Conservation (phyloP, 345 rosid species). For the Gossypium anomalum region DNA sequence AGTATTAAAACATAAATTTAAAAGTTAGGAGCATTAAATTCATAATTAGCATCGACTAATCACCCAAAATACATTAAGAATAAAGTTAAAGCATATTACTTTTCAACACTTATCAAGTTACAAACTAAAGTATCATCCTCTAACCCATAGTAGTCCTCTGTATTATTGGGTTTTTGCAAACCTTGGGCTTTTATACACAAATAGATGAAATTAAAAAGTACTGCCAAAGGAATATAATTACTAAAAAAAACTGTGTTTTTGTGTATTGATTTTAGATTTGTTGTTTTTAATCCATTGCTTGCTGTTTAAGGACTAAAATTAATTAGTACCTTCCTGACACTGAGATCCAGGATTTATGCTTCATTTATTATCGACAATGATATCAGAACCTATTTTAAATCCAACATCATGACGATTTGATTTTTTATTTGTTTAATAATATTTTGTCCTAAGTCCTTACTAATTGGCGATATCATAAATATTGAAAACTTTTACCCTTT, state of each 20-base stretch:
- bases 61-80: no score
- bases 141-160: neutral
- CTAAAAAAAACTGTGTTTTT: neutral
- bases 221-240: neutral
- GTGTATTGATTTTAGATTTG: neutral
- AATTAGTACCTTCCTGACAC: neutral
- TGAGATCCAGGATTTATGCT: neutral
- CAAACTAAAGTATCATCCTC: no score
- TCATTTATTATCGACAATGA: neutral
- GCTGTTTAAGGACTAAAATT: neutral
- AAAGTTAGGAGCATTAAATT: no score
- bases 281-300: constrained; percentile 4
- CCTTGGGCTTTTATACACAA: no score
- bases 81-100: no score
- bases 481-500: neutral
- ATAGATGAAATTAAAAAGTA: no score
- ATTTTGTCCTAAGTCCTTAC: neutral
- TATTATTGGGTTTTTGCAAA: neutral
- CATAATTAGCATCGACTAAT: no score
- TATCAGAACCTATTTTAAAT: constrained; percentile 5
- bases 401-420: neutral
- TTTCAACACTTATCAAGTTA: no score
- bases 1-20: no score
- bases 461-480: neutral
- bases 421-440: neutral